Evolutionary conservation across 2,329 filamentous ascomycete genomes (phyloP).

Genomic region (Colletotrichum eleusines): DNA sequence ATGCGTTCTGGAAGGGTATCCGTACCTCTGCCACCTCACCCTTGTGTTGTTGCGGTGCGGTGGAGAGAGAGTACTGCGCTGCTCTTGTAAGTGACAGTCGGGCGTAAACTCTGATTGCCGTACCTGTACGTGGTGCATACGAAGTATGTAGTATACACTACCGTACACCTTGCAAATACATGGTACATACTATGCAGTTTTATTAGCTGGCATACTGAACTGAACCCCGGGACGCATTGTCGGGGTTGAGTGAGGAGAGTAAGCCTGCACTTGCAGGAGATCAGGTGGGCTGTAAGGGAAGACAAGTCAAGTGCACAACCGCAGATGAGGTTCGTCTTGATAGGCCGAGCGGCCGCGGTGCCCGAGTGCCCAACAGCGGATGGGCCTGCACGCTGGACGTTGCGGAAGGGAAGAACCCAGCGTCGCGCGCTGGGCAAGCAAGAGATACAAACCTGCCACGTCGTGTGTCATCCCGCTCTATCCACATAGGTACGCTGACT

Average conservation of each 20-base stretch:
- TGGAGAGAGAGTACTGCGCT: constrained; percentile 1
- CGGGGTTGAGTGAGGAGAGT: not conserved
- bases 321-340: constrained; percentile 27
- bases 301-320: constrained; percentile 17
- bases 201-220: too few species aligned
- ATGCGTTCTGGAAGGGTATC: constrained; percentile 12
- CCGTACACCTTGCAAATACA: not conserved
- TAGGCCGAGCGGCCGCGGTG: constrained; percentile 24
- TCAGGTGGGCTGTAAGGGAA: constrained; percentile 20
- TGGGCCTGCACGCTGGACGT: constrained; percentile 29
- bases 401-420: constrained; percentile 34
- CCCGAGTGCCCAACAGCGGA: constrained; percentile 26
- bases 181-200: too few species aligned
- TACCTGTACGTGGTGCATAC: not conserved
- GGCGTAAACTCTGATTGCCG: not conserved
- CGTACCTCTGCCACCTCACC: constrained; percentile 1
- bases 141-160: not conserved
- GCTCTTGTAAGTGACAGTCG: constrained; percentile 9
- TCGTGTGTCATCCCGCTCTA: constrained; percentile 39
- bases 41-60: not conserved
- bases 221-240: not conserved
- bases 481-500: constrained; percentile 37
- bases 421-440: constrained; percentile 14
- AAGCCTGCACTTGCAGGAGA: not conserved
- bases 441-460: constrained; percentile 40